Evolutionary conservation across 78 protist genomes (phyloP).

Genomic region (Dictyostelium purpureum): DNA sequence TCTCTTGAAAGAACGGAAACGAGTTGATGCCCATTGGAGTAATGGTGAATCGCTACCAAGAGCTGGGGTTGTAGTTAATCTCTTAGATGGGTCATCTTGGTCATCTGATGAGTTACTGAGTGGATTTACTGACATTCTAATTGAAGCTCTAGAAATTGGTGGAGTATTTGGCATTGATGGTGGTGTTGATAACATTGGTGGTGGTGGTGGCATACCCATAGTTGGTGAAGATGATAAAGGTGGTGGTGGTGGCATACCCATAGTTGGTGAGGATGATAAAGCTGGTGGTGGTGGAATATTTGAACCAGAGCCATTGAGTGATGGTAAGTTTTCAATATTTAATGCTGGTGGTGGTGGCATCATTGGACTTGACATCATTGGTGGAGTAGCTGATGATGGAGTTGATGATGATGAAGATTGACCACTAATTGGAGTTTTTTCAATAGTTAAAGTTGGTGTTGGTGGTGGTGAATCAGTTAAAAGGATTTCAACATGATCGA

Average conservation of each 20-base stretch:
- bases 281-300: conserved; percentile 18
- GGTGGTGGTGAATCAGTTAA: conserved; percentile 31
- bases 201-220: conserved; percentile 45
- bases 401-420: not conserved
- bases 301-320: not conserved
- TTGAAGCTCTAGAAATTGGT: conserved; percentile 19
- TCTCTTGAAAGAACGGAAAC: conserved; percentile 39
- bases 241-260: conserved; percentile 62
- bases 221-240: not conserved
- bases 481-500: conserved; percentile 64
- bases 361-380: not conserved
- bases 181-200: conserved; percentile 31
- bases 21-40: conserved; percentile 34
- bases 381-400: not conserved
- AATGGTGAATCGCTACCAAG: not conserved
- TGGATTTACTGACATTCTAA: not conserved
- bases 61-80: conserved; percentile 18
- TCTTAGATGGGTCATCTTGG: conserved; percentile 5
- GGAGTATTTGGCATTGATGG: conserved; percentile 9
- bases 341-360: conserved; percentile 22
- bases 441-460: not conserved
- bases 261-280: not conserved
- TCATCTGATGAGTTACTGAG: not conserved
- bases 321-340: not conserved
- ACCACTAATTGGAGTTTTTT: not conserved